These are phyloP conservation scores for Fusarium burgessii DNA, from an alignment of 2,329 filamentous ascomycete genomes.

Conservation along the genomic window DNA sequence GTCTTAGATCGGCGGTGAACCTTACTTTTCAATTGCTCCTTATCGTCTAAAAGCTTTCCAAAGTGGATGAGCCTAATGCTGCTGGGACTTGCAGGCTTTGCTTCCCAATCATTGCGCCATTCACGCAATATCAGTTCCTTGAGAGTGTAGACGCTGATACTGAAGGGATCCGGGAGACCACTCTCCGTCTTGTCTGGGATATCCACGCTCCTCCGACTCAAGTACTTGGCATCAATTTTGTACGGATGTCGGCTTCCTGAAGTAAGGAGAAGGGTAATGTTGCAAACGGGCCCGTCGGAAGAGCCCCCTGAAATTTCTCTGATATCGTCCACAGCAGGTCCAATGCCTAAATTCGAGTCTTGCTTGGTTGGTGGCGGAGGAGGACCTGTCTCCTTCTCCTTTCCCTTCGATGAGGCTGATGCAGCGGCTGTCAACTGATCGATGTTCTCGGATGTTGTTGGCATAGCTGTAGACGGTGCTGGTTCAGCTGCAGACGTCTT, in stretches of 20 bases:
- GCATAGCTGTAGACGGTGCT: conserved; percentile 28
- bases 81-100: conserved; percentile 85
- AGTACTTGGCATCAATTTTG: conserved; percentile 87
- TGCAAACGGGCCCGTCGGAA: conserved; percentile 63
- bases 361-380: conserved; percentile 49
- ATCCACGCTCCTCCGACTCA: conserved; percentile 82
- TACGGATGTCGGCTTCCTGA: conserved; percentile 89
- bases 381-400: conserved; percentile 50
- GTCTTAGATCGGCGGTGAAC: conserved; percentile 27
- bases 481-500: conserved; percentile 32
- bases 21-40: conserved; percentile 84
- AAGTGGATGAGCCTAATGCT: conserved; percentile 93
- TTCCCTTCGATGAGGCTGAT: conserved; percentile 50
- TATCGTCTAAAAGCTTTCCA: conserved; percentile 90
- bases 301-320: conserved; percentile 49
- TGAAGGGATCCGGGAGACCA: conserved; percentile 80
- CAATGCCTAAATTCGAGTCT: conserved; percentile 57
- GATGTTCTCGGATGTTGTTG: conserved; percentile 34
- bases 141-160: conserved; percentile 91
- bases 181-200: conserved; percentile 73
- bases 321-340: conserved; percentile 58
- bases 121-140: conserved; percentile 95
- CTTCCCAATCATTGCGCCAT: conserved; percentile 93
- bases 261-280: conserved; percentile 85
- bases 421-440: conserved; percentile 34